phyloP scores from a whole-genome alignment of 345 rosid genomes.

The Triadica sebifera region DNA sequence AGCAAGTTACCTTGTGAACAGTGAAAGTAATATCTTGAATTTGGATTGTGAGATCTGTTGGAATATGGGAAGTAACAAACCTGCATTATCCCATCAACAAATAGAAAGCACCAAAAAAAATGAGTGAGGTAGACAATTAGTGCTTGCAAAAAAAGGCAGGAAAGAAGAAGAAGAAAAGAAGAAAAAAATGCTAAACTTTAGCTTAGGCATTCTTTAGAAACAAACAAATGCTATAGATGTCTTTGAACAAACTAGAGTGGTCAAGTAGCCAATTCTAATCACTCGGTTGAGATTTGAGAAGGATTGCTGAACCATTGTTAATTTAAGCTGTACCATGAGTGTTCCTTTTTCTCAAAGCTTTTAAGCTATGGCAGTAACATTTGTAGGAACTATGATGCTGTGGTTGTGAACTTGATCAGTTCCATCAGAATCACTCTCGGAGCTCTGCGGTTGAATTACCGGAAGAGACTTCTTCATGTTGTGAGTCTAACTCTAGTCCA shows the following conservation, averaged over 20 bases:
- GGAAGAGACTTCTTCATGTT: conserved; percentile 14
- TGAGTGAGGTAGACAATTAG: not conserved
- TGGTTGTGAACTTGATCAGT: conserved; percentile 33
- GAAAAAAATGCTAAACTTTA: not conserved
- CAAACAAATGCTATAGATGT: not conserved
- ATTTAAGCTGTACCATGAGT: conserved; percentile 48
- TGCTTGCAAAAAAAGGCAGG: not conserved
- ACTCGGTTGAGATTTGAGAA: not conserved
- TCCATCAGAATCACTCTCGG: conserved; percentile 31
- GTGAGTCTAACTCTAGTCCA: too few relatives aligned
- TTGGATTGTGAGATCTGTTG: conserved; percentile 64
- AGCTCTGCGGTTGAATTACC: conserved; percentile 28
- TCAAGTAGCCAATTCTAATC: too few relatives aligned
- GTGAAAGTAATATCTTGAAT: conserved; percentile 58
- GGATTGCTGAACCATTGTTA: conserved; percentile 2
- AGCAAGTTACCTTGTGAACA: conserved; percentile 65
- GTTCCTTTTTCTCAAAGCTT: conserved; percentile 49
- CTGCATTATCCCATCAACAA: conserved; percentile 39
- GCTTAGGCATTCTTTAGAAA: conserved; percentile 6
- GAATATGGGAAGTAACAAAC: conserved; percentile 57
- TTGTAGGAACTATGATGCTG: conserved; percentile 51
- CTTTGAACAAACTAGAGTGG: not conserved
- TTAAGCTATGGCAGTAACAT: conserved; percentile 37
- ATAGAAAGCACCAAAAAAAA: not conserved
- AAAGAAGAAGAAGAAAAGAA: too few relatives aligned